Evolutionary conservation across 352 stramenopile genomes (phyloP), one percentile per base, ranked within the genome.

Genomic region (Phytophthora pluvialis): DNA sequence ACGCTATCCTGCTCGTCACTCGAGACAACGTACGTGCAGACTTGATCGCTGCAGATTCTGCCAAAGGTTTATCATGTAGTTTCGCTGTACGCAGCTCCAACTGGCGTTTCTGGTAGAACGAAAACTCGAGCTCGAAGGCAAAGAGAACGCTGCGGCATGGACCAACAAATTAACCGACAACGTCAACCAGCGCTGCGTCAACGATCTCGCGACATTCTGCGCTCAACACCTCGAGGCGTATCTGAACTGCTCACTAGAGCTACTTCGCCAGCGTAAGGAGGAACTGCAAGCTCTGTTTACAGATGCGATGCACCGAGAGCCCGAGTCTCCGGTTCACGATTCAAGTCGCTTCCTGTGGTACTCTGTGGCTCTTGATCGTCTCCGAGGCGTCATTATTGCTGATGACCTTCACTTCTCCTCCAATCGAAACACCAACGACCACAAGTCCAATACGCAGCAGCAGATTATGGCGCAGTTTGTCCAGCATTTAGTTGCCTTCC

Each of bases 361-460:
- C 50, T 75, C 55, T 1, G 53, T 82, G 25, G 73, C 77, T 6
- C 29, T 80, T 18, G 80, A 89, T 47, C 77, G 65, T 43, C 45
- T 87, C 29, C 77, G 77, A 39, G 55, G 70, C n/a, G 58, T 67
- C 29, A 61, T 80, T 39, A 51, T 80, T 10, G 59, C 48, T 15
- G 64, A 75, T 29, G 54, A 61, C 0, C 55, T 78, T 16, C 29
- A 32, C 10, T 44, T 43, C 12, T 33, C 6, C 31, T 35, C 2
- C 12, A 3, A 18, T 32, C 33, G 21, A 21, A 21, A 21, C 21
- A 21, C 18, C 40, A 21, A 57, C 12, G 29, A 8, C 8, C 35
- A 61, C 5, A 54, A 60, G 18, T 31, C 6, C 18, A 26, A 39
- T 2, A 18, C 10, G 13, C 40, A 64, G 11, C 26, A 44, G 15